These are phyloP conservation scores for Phytophthora colocasiae DNA, from an alignment of 352 stramenopile species.

Conservation along the genomic window DNA sequence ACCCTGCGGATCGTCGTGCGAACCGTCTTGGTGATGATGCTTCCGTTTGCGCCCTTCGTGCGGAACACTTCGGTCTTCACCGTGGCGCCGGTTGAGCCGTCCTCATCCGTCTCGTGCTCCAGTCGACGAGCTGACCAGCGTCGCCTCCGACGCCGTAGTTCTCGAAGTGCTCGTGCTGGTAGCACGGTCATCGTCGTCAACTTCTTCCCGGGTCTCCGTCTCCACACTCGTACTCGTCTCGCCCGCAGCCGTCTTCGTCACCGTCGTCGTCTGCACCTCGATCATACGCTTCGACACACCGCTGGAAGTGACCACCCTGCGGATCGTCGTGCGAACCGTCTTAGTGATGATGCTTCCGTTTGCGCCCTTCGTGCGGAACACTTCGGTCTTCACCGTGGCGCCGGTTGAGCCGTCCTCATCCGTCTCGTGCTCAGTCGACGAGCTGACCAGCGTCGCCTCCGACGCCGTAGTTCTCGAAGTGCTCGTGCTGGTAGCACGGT, in stretches of 20 bases:
- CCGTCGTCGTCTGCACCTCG: constrained; percentile 27
- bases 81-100: constrained; percentile 7
- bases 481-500: too few relatives aligned
- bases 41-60: constrained; percentile 16
- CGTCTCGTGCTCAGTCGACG: constrained; percentile 20
- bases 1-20: constrained; percentile 31
- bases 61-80: constrained; percentile 23
- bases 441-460: constrained; percentile 6
- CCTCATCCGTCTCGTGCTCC: constrained; percentile 22
- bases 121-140: constrained; percentile 23
- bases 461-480: too few relatives aligned
- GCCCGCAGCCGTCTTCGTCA: constrained; percentile 15
- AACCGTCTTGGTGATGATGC: constrained; percentile 19
- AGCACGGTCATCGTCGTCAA: constrained; percentile 7
- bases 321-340: constrained; percentile 29
- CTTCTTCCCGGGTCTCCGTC: constrained; percentile 30
- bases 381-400: constrained; percentile 12
- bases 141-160: constrained; percentile 18
- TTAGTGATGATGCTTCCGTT: constrained; percentile 23
- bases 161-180: constrained; percentile 1
- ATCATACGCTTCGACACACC: constrained; percentile 29
- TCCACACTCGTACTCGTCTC: constrained; percentile 24
- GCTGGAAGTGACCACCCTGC: constrained; percentile 22
- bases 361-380: constrained; percentile 14
- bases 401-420: constrained; percentile 17